Percentiles rank a stretch among this genome's conserved stretches.
Evolutionary conservation across 768 basidiomycete species (phyloP).

Genomic region (Mycena indigotica): DNA sequence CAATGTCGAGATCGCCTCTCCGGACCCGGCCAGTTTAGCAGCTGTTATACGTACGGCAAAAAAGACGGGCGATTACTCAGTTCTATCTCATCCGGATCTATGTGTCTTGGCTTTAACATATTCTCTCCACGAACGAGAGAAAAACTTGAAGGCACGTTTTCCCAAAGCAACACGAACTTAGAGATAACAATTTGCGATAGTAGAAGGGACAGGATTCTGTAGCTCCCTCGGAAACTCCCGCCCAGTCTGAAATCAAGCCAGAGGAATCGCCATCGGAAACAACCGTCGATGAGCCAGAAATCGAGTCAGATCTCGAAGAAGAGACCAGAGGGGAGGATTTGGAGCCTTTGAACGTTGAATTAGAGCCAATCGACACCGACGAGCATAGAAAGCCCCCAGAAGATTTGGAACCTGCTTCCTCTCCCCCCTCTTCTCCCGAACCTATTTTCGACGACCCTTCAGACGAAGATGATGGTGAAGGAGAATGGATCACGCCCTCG

Average conservation of each 20-base stretch:
- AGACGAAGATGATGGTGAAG: constrained; percentile 80
- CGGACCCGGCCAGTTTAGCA: constrained; percentile 68
- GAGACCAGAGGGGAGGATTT: constrained; percentile 29
- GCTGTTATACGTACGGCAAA: constrained; percentile 89
- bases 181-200: constrained; percentile 33
- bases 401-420: constrained; percentile 14
- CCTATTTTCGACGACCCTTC: constrained; percentile 76
- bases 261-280: constrained; percentile 26
- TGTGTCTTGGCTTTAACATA: constrained; percentile 89
- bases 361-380: constrained; percentile 31
- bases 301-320: constrained; percentile 4
- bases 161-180: background rate
- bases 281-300: constrained; percentile 7
- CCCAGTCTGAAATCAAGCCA: constrained; percentile 22
- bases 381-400: constrained; percentile 2
- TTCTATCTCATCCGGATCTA: constrained; percentile 88
- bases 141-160: constrained; percentile 22
- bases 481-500: constrained; percentile 95
- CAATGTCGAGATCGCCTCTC: constrained; percentile 67
- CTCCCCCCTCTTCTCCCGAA: constrained; percentile 25
- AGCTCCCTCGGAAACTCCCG: background rate
- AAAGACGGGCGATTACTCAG: constrained; percentile 94
- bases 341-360: constrained; percentile 51
- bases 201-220: constrained; percentile 30
- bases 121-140: constrained; percentile 56